A percentile compares a stretch with the other conserved stretches of the same genome.
These are phyloP conservation scores for Triticum monococcum DNA, from an alignment of 176 grass and related monocot species.

Conservation along the genomic window DNA sequence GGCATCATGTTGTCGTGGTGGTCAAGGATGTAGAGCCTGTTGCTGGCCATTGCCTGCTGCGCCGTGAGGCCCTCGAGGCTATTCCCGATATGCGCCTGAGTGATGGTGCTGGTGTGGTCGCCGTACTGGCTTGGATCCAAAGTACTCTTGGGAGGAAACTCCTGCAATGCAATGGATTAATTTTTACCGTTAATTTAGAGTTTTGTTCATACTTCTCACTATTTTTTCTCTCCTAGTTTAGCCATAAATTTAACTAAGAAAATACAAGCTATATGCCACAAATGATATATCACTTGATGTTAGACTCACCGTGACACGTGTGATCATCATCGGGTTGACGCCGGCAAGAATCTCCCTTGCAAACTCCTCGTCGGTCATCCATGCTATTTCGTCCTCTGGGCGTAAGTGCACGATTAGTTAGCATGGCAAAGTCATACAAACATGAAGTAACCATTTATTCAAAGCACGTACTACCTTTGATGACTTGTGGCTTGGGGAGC, in stretches of 20 bases:
- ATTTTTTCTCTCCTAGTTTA: no score
- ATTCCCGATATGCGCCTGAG: not conserved
- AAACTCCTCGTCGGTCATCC: not conserved
- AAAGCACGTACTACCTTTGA: not conserved
- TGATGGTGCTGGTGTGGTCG: not conserved
- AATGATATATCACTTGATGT: no score
- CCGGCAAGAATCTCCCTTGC: conserved; percentile 9
- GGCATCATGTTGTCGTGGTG: conserved; percentile 9
- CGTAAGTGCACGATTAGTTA: not conserved
- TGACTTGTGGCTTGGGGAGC: not conserved
- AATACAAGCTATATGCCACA: no score
- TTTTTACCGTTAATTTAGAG: not conserved
- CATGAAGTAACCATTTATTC: no score
- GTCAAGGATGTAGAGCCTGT: conserved; percentile 13
- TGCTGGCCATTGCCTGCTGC: not conserved
- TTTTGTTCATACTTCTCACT: no score
- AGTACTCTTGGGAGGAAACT: not conserved
- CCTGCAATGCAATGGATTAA: not conserved
- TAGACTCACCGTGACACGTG: not conserved
- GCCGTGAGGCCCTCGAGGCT: not conserved
- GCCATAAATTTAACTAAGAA: no score
- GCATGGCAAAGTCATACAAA: no score
- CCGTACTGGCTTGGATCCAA: not conserved
- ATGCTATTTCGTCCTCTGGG: not conserved
- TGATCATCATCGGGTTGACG: conserved; percentile 15